Evolutionary conservation across 2,329 filamentous ascomycete species (phyloP).

Genomic region (Lasiodiplodia sp.): DNA sequence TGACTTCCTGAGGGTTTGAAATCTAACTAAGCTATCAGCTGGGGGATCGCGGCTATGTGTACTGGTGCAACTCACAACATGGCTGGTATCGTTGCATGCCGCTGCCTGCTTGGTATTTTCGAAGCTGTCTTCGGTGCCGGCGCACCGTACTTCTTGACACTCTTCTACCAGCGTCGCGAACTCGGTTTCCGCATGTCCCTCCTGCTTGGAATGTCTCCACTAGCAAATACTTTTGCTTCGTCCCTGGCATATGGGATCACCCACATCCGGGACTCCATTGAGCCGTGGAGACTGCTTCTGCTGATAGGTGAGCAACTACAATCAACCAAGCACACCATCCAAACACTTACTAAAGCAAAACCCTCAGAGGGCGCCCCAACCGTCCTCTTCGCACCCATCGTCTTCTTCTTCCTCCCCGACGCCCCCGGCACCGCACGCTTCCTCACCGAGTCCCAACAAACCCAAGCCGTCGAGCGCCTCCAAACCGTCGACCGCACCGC

Average conservation of each 20-base stretch:
- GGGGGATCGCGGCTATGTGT: constrained; percentile 35
- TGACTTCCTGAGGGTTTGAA: not conserved
- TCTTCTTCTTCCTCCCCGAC: constrained; percentile 44
- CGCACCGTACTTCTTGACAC: constrained; percentile 42
- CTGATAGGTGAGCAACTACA: constrained; percentile 38
- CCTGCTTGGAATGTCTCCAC: constrained; percentile 40
- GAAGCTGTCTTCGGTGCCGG: constrained; percentile 35
- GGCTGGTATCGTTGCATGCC: constrained; percentile 21
- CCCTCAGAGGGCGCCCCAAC: constrained; percentile 39
- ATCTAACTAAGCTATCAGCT: constrained; percentile 15
- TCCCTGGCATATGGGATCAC: constrained; percentile 46
- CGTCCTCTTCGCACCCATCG: constrained; percentile 39
- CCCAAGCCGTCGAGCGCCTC: constrained; percentile 35
- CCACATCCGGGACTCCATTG: constrained; percentile 38
- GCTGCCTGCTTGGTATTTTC: constrained; percentile 39
- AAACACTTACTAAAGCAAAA: not conserved
- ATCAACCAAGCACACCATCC: too few relatives aligned
- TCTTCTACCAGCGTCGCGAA: constrained; percentile 46
- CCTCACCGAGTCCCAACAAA: constrained; percentile 40
- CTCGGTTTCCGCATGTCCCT: constrained; percentile 41
- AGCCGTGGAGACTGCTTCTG: constrained; percentile 43
- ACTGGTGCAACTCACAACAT: constrained; percentile 14
- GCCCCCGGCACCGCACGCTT: constrained; percentile 41
- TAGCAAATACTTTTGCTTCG: constrained; percentile 46
- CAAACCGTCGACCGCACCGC: constrained; percentile 54